Evolutionary conservation across 495 filamentous ascomycete genomes (phyloP).

Genomic region (Penicillium paxilli): DNA sequence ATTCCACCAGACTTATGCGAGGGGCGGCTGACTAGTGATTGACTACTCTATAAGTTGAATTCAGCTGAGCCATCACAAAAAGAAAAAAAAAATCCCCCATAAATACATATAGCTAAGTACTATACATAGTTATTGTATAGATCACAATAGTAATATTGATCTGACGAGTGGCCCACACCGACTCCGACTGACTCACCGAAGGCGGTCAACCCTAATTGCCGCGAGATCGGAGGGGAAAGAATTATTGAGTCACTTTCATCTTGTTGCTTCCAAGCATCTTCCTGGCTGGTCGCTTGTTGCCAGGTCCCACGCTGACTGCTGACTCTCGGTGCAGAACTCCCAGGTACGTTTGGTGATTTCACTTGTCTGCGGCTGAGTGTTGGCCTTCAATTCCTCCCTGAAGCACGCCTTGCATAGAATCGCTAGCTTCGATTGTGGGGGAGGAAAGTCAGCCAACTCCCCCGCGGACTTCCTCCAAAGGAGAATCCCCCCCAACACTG

Average conservation of each 20-base stretch:
- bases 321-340: conserved; percentile 11
- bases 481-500: conserved; percentile 9
- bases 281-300: conserved; percentile 12
- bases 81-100: background rate
- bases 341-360: conserved; percentile 12
- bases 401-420: conserved; percentile 17
- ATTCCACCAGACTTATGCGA: no score
- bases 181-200: conserved; percentile 14
- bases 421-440: conserved; percentile 22
- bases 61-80: background rate
- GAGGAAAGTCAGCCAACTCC: conserved; percentile 12
- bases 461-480: background rate
- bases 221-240: conserved; percentile 41
- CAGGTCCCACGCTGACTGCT: conserved; percentile 17
- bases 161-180: background rate
- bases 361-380: background rate
- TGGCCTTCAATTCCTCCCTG: conserved; percentile 3
- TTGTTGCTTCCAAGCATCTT: conserved; percentile 13
- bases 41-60: no score
- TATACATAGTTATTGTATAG: no score
- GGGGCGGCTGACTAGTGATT: background rate
- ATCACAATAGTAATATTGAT: background rate
- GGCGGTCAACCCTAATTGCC: conserved; percentile 25
- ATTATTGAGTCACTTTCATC: conserved; percentile 16
- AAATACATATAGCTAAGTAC: no score